Evolutionary conservation across 345 rosid species (phyloP), one percentile per base, ranked within the genome.

Genomic region (Gossypium ekmanianum): DNA sequence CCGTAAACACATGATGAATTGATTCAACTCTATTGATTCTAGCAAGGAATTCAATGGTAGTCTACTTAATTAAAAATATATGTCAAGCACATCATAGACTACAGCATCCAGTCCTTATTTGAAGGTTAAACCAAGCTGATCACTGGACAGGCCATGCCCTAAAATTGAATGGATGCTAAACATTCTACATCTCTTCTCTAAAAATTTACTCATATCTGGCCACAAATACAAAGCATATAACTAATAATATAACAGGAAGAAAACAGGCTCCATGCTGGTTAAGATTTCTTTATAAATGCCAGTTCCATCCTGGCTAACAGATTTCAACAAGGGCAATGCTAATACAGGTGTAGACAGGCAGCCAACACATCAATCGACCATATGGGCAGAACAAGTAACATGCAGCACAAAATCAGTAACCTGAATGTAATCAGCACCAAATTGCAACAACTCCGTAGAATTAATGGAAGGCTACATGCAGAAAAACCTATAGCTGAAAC

Each of bases 401-500:
- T 44, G 54, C 71, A 66, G 29, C 71, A 50, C 41, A 16, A 26
- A 34, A 50, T 26, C 34, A 68, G 44, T 50, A 50, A 68, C 22
- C 24, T 16, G 44, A 24, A 67, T 18, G 71, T 22, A 22, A 22
- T 47, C 55, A 47, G 75, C 65, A 72, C 3, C 56, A 44, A 54
- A 7, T 18, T 18, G 68, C 61, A 61, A 3, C 39, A 72, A 72
- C 72, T 69, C 50, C 51, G 56, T 68, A 48, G 16, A 59, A 71
- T 61, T 75, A 20, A 20, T 24, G 57, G 58, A 48, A 24, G 43
- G 13, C 11, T 48, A 50, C 22, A 48, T 16, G 58, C 58, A 50
- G 20, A 50, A 51, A 50, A 39, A 26, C 50, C 29, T 11, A 34
- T 34, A 52, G 27, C 29, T 14, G 68, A 12, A 75, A 80, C 88